These are phyloP conservation scores for Medicago truncatula DNA, from an alignment of 306 rosid genomes.

Conservation along the genomic window DNA sequence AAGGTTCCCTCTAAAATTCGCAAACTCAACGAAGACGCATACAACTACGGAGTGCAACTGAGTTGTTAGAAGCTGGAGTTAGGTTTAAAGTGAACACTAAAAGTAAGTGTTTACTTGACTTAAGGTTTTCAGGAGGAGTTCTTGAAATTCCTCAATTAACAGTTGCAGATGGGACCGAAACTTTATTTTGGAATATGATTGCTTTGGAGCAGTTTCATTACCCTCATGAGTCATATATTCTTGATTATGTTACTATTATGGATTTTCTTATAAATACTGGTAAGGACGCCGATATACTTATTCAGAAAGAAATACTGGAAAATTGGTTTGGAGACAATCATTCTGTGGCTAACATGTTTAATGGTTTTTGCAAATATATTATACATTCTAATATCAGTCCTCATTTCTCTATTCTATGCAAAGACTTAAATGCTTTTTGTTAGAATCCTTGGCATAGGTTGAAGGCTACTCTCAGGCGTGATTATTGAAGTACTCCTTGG, in stretches of 20 bases:
- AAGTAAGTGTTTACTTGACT: constrained; percentile 6
- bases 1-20: constrained; percentile 37
- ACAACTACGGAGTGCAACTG: not conserved
- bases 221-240: constrained; percentile 24
- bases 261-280: constrained; percentile 28
- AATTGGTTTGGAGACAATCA: constrained; percentile 33
- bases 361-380: constrained; percentile 30
- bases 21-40: constrained; percentile 30
- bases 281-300: constrained; percentile 42
- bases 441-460: constrained; percentile 12
- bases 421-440: constrained; percentile 27
- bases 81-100: no score
- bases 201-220: constrained; percentile 48
- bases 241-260: constrained; percentile 34
- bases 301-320: constrained; percentile 17
- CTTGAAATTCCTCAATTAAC: constrained; percentile 41
- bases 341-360: constrained; percentile 34
- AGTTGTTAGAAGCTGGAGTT: no score
- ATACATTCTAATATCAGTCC: not conserved
- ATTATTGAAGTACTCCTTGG: not conserved
- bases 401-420: not conserved
- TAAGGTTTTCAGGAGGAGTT: constrained; percentile 36
- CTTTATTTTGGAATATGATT: constrained; percentile 42
- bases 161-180: constrained; percentile 37
- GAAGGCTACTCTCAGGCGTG: constrained; percentile 42